Percentiles rank a stretch among this genome's conserved stretches.
Evolutionary conservation across 139 green algal genomes (phyloP).

Genomic region (Deuterostichococcus epilithicus): DNA sequence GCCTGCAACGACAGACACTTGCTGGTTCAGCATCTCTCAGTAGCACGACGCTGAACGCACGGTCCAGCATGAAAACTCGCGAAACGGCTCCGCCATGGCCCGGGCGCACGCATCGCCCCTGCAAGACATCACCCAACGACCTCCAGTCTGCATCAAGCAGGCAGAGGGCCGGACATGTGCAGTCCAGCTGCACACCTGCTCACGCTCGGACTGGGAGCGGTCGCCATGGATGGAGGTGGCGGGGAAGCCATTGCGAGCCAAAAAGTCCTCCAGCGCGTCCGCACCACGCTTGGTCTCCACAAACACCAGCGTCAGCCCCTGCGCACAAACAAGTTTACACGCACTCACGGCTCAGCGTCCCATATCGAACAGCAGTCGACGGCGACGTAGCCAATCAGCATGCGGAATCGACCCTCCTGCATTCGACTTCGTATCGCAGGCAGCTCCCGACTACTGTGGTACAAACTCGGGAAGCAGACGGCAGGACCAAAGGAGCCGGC

Average conservation of each 20-base stretch:
- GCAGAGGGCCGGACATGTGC: too few species aligned
- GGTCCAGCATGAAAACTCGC: too few species aligned
- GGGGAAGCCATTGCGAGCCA: conserved; percentile 76
- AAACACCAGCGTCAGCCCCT: conserved; percentile 94
- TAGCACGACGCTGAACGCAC: too few species aligned
- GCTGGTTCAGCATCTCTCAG: too few species aligned
- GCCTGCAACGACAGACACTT: conserved; percentile 21
- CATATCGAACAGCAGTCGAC: background rate
- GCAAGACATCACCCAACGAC: too few species aligned
- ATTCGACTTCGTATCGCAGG: too few species aligned
- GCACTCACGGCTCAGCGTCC: background rate
- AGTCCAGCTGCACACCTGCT: conserved; percentile 67
- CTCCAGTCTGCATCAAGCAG: too few species aligned
- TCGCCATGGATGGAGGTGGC: conserved; percentile 96
- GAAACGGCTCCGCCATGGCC: too few species aligned
- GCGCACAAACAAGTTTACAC: background rate
- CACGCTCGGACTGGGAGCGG: conserved; percentile 82
- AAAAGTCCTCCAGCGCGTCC: conserved; percentile 92
- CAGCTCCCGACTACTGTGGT: background rate
- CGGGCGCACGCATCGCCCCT: too few species aligned
- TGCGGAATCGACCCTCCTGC: background rate
- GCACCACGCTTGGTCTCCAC: conserved; percentile 97
- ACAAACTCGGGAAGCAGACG: background rate
- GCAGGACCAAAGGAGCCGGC: background rate
- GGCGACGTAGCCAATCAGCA: background rate